Conservation (phyloP, 2,329 filamentous ascomycete genomes). For the Cordyceps javanica region DNA sequence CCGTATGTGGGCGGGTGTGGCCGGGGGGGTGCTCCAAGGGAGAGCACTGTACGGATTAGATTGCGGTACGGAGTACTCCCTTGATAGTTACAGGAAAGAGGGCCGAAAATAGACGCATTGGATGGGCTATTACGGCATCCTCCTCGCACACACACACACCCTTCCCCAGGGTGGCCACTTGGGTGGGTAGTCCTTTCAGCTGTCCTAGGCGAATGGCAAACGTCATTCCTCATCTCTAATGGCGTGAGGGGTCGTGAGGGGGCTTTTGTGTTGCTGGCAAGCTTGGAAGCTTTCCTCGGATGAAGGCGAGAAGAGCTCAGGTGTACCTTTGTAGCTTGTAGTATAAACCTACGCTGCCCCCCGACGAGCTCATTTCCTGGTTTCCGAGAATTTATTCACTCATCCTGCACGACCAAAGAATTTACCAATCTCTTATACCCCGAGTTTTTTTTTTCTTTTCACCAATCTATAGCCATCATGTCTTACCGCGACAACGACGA, state of each 20-base stretch:
- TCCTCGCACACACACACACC: not conserved
- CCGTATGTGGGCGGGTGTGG: not conserved
- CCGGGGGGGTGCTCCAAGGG: not conserved
- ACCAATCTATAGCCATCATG: conserved; percentile 27
- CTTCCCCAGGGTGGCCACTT: not conserved
- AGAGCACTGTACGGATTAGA: not conserved
- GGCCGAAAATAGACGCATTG: not conserved
- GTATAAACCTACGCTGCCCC: conserved; percentile 9
- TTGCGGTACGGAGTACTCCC: too few relatives aligned
- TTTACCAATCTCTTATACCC: not conserved
- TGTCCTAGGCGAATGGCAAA: conserved; percentile 1
- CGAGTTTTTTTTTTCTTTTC: not conserved
- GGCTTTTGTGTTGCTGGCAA: not conserved
- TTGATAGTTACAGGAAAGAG: too few relatives aligned
- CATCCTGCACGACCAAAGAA: not conserved
- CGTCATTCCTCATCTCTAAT: conserved; percentile 9
- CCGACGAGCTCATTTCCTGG: not conserved
- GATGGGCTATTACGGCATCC: conserved; percentile 7
- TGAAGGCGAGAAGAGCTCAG: not conserved
- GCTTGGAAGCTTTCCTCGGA: not conserved
- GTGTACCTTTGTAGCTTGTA: conserved; percentile 10
- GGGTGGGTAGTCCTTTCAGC: conserved; percentile 2
- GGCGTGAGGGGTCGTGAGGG: conserved; percentile 9
- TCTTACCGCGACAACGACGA: conserved; percentile 40
- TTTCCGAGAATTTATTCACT: not conserved